Base-by-base conservation (phyloP, 108 stramenopile species). In the Hondaea fermentalgiana region DNA sequence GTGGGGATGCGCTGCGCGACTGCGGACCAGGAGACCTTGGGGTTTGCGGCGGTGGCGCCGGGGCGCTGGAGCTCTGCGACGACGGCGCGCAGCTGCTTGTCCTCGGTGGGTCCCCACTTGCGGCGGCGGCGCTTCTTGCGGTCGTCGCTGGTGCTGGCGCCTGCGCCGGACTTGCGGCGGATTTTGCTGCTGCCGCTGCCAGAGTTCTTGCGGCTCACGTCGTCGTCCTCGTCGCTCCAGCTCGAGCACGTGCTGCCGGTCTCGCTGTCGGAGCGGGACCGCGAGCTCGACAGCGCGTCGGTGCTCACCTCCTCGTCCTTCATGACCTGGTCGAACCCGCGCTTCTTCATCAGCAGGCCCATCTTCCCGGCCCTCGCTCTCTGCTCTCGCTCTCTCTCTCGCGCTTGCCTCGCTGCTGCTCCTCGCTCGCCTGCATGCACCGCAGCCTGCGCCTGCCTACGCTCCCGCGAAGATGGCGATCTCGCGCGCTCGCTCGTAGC, bases 1-100 rank as follows among this genome's bases (percentile, higher is more conserved):
- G 89, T 90, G 25, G 93, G 76, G 51, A 83, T 83, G 51, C 49
- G 49, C 76, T 83, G 44, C 10, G 76, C 76, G 76, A 83, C 51
- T 10, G 76, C n/a, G 49, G 49, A 53, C 76, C 76, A 83, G 51
- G 49, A 53, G 28, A 83, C 51, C 76, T 83, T 83, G n/a, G 76
- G 76, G 76, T 83, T 28, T 6, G 76, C 45, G 4, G 64, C 64
- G 35, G 64, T 69, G 64, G 64, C 64, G 35, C 64, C 64, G 35
- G 64, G 64, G 64, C 64, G 64, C 64, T 69, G 64, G 64, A 69
- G 64, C 64, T 69, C 64, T 0, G 64, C 64, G 5, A 69, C 64
- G 14, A 69, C 64, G 64, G 64, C 42, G 25, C 64, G 25, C 21
- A 69, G 64, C 64, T 69, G 64, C 64, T 69, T 69, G 64, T 69